Base-by-base conservation (phyloP, 2,329 filamentous ascomycete genomes). In the Fusarium paranaense region DNA sequence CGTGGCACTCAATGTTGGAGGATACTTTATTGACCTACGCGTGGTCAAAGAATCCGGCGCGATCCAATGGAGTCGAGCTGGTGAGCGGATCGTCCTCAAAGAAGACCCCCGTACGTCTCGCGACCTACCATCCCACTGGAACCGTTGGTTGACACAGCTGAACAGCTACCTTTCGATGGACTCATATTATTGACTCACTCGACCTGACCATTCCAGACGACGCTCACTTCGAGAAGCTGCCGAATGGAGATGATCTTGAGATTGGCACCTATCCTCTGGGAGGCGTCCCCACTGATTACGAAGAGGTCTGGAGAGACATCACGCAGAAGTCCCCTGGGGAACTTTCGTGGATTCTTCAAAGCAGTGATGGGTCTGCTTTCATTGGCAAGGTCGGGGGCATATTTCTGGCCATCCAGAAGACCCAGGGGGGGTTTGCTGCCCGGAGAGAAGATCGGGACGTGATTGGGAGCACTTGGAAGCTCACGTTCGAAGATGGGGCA, bases 1-100 rank as follows among this genome's bases (percentile, higher is more conserved):
- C 1, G 64, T 77, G 45, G 75, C 76, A 18, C 74, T 78, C 45
- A 78, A 78, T 52, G 76, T 78, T n/a, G 67, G 73, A 6, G 76
- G 72, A 4, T 78, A 74, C 33, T 78, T 78, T 32, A 68, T 78
- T 25, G 75, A 77, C 50, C 35, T 73, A n/a, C 69, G 71, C 1
- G 50, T 66, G 25, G 54, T 27, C 16, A 73, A 65, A 25, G 40
- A 71, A 8, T 35, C 66, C 18, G 54, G 38, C 10, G 52, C 66
- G 1, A 67, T 77, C 14, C 74, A 77, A 70, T 77, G 75, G 75
- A 77, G 75, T 20, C 68, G 74, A 14, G 74, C 74, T 18, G 75
- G 75, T 22, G 74, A 77, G 45, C 37, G 73, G 2, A 74, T 63
- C 18, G 32, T 64, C 13, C 62, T 77, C 16, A 71, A 70, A 50